phyloP scores from a whole-genome alignment of 2,329 filamentous ascomycete species.

The Zymoseptoria tritici region DNA sequence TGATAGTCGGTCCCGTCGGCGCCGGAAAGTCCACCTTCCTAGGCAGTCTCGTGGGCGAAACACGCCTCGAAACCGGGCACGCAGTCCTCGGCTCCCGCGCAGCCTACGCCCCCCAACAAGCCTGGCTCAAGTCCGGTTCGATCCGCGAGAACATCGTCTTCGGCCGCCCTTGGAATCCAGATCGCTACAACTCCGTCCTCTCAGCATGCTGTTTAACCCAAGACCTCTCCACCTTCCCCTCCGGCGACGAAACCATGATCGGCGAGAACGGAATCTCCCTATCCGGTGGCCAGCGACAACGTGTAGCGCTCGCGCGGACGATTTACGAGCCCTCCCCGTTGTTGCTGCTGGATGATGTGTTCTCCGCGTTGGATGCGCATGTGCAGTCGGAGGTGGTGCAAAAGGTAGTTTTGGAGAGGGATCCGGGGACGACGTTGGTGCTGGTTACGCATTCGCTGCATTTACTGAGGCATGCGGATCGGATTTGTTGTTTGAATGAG shows the following conservation, averaged over 20 bases:
- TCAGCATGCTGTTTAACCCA: constrained; percentile 36
- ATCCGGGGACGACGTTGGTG: background rate
- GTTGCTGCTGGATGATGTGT: constrained; percentile 29
- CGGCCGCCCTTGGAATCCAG: constrained; percentile 57
- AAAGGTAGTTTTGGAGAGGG: constrained; percentile 18
- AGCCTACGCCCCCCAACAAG: constrained; percentile 53
- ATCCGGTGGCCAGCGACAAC: constrained; percentile 83
- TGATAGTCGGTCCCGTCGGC: constrained; percentile 4
- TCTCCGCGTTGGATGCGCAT: constrained; percentile 41
- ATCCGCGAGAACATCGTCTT: constrained; percentile 81
- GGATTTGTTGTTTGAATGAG: background rate
- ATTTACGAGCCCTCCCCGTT: constrained; percentile 38
- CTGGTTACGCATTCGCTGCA: constrained; percentile 5
- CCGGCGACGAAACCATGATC: constrained; percentile 77
- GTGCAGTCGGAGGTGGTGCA: constrained; percentile 35
- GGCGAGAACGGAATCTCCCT: constrained; percentile 87
- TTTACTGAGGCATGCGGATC: constrained; percentile 1
- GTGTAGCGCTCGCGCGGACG: constrained; percentile 78
- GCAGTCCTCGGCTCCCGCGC: constrained; percentile 1
- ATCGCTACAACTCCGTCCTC: constrained; percentile 67
- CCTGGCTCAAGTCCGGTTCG: constrained; percentile 87
- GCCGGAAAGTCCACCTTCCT: constrained; percentile 5
- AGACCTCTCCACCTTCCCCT: constrained; percentile 78
- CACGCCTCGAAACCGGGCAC: background rate
- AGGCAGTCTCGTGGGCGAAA: constrained; percentile 3